Conservation (phyloP, 1,284 basidiomycete species). For the Puccinia polysora region DNA sequence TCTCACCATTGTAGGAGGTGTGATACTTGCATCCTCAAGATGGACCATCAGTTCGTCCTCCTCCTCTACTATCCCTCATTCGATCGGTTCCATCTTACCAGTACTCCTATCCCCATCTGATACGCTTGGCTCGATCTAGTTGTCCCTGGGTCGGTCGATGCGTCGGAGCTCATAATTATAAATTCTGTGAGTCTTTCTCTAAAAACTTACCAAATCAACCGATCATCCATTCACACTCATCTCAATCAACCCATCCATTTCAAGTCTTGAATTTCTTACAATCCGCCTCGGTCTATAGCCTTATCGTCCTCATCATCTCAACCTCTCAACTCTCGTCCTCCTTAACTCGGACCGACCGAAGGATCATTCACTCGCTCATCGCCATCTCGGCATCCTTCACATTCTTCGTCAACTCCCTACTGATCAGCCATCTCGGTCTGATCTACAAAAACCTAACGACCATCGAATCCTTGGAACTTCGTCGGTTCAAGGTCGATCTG, state of each 20-base stretch:
- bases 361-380: no score
- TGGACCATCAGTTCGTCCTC: slow-evolving; percentile 44
- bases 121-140: no score
- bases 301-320: background rate
- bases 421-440: no score
- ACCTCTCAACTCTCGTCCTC: no score
- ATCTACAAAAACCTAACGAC: no score
- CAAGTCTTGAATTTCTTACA: slow-evolving; percentile 20
- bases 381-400: no score
- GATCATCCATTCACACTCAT: background rate
- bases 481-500: no score
- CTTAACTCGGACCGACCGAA: no score
- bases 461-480: no score
- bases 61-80: background rate
- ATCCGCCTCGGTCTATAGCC: background rate
- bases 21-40: slow-evolving; percentile 49
- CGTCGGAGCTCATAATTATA: slow-evolving; percentile 46
- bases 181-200: slow-evolving; percentile 19
- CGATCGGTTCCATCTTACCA: background rate
- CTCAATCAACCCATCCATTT: background rate
- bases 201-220: background rate
- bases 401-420: no score
- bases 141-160: slow-evolving; percentile 52
- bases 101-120: no score
- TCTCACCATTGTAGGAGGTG: slow-evolving; percentile 53